Base-by-base conservation (phyloP, 106 monocot genomes). In the Iris macrosiphon region DNA sequence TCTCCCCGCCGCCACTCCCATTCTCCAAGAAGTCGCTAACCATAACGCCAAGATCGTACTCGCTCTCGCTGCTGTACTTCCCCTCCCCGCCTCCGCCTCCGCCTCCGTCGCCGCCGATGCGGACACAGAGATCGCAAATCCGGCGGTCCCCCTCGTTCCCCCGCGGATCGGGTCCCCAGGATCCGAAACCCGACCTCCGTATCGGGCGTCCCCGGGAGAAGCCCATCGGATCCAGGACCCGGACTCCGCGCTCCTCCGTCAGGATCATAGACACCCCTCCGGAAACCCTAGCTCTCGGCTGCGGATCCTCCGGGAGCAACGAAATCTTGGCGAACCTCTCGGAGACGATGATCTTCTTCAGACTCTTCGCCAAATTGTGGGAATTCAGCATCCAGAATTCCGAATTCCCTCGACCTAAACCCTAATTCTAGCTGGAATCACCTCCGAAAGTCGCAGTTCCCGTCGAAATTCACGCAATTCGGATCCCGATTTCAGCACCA, bases 11-110 rank as follows among this genome's bases (percentile, higher is more conserved):
- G 25, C 74, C 55, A 60, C 85, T 80, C 12, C 85, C 85, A 38
- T 86, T 79, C 79, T 96, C 95, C 65, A 73, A 66, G 56, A 96
- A 96, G 57, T 96, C 89, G 47, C 73, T 89, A 4, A 89, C 95
- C 85, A 96, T 76, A 37, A 82, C 32, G 28, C 89, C 89, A 43
- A 96, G 52, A 55, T 86, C 89, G 31, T 85, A 79, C 61, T 96
- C 95, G 69, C 95, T 89, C 68, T 96, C 95, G 29, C 77, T 81
- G 69, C 95, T 96, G 49, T 21, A 47, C 31, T 52, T 25, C 2
- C 41, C 57, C 32, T 54, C 82, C 35, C 69, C 56, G 3, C 53
- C 70, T 23, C 38, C 11, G 12, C 18, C 31, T 20, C 41, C 24
- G 2, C 41, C 57, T 27, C 49, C 82, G 31, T 66, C 56, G 3